Conservation (phyloP, 805 yeast species). For the Saccharomyces jurei region DNA sequence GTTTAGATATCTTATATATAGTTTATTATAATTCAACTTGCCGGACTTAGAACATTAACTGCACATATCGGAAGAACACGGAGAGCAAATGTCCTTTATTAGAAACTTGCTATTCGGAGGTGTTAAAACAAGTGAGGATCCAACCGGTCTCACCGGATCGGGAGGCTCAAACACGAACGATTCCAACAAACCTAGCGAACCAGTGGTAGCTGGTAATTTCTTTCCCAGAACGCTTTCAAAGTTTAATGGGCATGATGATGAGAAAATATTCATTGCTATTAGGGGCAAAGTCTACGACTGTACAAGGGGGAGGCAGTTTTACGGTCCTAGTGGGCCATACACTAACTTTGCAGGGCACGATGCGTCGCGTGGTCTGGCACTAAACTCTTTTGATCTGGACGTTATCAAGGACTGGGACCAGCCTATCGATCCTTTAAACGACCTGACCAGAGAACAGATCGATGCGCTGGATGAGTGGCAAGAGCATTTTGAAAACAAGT, state of each 20-base stretch:
- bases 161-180: constrained; percentile 1
- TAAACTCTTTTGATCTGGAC: constrained; percentile 70
- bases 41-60: too few relatives aligned
- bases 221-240: constrained; percentile 68
- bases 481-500: constrained; percentile 71
- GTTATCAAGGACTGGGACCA: constrained; percentile 60
- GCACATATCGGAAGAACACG: background rate
- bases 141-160: constrained; percentile 25
- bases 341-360: constrained; percentile 93
- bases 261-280: constrained; percentile 78
- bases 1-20: background rate
- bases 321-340: constrained; percentile 95
- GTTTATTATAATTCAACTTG: background rate
- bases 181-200: constrained; percentile 21
- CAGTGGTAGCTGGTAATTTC: constrained; percentile 42
- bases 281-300: constrained; percentile 83
- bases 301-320: constrained; percentile 67
- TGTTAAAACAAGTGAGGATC: constrained; percentile 28
- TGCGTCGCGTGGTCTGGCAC: constrained; percentile 87
- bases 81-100: constrained; percentile 26
- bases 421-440: constrained; percentile 68
- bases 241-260: constrained; percentile 74
- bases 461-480: constrained; percentile 80
- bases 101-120: constrained; percentile 29
- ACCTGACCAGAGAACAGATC: constrained; percentile 49